Conservation (phyloP, 768 basidiomycete genomes). For the Calocera viscosa region DNA sequence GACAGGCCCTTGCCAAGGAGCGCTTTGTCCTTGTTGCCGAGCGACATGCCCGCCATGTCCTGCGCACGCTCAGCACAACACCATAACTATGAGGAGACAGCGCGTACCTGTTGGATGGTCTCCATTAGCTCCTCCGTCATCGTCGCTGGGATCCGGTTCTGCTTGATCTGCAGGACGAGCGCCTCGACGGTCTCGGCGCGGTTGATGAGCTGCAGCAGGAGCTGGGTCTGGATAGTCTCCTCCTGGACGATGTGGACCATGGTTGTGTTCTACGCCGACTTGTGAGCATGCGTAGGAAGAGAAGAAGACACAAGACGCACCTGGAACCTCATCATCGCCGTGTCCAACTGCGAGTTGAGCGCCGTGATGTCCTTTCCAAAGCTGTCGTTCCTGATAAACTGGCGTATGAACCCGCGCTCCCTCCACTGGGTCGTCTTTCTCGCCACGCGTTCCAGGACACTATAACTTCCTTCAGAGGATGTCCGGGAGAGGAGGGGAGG, state of each 20-base stretch:
- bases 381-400: conserved; percentile 8
- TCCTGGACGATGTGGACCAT: not conserved
- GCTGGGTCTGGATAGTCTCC: not conserved
- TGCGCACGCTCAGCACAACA: not conserved
- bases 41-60: not conserved
- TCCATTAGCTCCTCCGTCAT: not conserved
- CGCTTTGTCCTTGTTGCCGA: not conserved
- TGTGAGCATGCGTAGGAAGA: not conserved
- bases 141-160: not conserved
- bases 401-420: conserved; percentile 3
- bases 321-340: not conserved
- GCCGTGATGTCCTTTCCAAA: not conserved
- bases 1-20: not conserved
- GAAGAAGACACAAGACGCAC: not conserved
- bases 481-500: not conserved
- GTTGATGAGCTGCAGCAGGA: conserved; percentile 4
- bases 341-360: not conserved
- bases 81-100: not conserved
- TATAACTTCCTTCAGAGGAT: not conserved
- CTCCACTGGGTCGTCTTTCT: not conserved
- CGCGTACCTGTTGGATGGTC: not conserved
- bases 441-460: not conserved
- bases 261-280: not conserved
- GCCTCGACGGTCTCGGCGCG: not conserved
- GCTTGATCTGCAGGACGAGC: not conserved